Evolutionary conservation across 73 alveolate genomes (phyloP).

Genomic region (Paramecium bursaria): DNA sequence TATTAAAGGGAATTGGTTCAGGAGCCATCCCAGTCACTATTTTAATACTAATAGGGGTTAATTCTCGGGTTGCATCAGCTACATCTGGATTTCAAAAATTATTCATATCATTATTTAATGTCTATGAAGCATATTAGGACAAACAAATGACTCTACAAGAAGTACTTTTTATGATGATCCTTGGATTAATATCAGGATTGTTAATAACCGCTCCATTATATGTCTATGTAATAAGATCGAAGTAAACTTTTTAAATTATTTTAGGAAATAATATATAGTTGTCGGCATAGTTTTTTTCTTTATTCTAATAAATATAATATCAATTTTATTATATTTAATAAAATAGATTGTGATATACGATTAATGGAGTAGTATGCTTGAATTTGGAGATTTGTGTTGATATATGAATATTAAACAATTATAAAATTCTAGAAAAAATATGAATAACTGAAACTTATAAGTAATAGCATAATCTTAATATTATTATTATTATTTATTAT

Average conservation of each 20-base stretch:
- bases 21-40: slow-evolving; percentile 45
- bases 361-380: slow-evolving; percentile 1
- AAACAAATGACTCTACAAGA: not conserved
- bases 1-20: slow-evolving; percentile 13
- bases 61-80: slow-evolving; percentile 51
- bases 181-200: not conserved
- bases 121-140: slow-evolving; percentile 2
- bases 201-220: slow-evolving; percentile 9
- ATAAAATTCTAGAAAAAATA: too few relatives aligned
- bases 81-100: slow-evolving; percentile 49
- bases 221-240: not conserved
- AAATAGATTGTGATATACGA: not conserved
- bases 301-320: not conserved
- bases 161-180: not conserved
- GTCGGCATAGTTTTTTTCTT: not conserved
- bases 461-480: too few relatives aligned
- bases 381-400: slow-evolving; percentile 22
- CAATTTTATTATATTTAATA: not conserved
- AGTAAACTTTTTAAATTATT: not conserved
- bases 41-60: not conserved
- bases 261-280: not conserved
- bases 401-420: not conserved
- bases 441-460: too few relatives aligned
- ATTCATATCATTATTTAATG: not conserved
- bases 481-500: too few relatives aligned